Percentiles rank a stretch among this genome's conserved stretches.
Conservation (phyloP, 768 basidiomycete genomes). For the Russula sp. region DNA sequence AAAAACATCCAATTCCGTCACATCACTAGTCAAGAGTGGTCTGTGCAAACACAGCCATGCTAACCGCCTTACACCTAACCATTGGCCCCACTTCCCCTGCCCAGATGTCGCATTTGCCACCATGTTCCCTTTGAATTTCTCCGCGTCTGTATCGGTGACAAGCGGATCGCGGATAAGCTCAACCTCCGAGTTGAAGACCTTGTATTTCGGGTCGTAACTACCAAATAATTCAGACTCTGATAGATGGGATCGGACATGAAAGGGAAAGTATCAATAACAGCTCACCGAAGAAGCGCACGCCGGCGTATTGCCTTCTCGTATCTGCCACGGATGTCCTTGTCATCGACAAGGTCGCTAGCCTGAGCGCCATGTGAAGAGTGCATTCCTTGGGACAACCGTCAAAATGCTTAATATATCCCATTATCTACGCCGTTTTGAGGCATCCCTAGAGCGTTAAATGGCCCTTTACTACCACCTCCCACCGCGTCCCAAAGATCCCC, state of each 20-base stretch:
- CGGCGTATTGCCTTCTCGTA: slow-evolving; percentile 97
- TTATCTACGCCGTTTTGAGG: slow-evolving; percentile 99
- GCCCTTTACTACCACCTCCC: slow-evolving; percentile 99
- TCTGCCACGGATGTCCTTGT: slow-evolving; percentile 91
- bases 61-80: too few species aligned
- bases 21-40: too few species aligned
- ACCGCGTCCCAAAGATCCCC: slow-evolving; percentile 96
- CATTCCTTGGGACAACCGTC: slow-evolving; percentile 94
- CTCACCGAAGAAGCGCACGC: slow-evolving; percentile 89
- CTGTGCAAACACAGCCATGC: too few species aligned
- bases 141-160: too few species aligned
- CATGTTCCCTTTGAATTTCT: too few species aligned
- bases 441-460: slow-evolving; percentile 94
- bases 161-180: slow-evolving; percentile 82
- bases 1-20: too few species aligned
- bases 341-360: slow-evolving; percentile 89
- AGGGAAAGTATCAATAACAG: neutral
- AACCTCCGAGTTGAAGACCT: slow-evolving; percentile 95
- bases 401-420: slow-evolving; percentile 98
- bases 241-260: slow-evolving; percentile 5
- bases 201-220: slow-evolving; percentile 97
- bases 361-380: slow-evolving; percentile 87
- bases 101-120: too few species aligned
- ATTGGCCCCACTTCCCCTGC: too few species aligned
- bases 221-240: slow-evolving; percentile 96